These are phyloP conservation scores for Candida pseudofarinosa DNA, from an alignment of 805 yeast genomes.

Conservation along the genomic window DNA sequence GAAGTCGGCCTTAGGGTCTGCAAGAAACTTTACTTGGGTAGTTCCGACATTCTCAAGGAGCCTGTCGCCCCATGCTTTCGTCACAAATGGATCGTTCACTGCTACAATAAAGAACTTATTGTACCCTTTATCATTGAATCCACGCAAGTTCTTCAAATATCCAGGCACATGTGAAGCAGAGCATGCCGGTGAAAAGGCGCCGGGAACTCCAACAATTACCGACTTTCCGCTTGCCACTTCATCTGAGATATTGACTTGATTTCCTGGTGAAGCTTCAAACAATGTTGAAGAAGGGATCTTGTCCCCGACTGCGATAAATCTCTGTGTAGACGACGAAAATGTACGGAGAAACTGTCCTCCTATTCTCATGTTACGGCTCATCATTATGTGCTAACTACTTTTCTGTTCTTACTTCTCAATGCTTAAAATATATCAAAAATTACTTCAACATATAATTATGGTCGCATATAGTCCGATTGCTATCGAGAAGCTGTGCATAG, in stretches of 20 bases:
- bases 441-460: too few relatives aligned
- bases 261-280: slow-evolving; percentile 63
- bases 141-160: slow-evolving; percentile 48
- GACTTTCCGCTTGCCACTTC: slow-evolving; percentile 33
- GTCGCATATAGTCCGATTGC: not conserved
- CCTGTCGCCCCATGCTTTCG: slow-evolving; percentile 68
- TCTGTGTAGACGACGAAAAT: slow-evolving; percentile 17
- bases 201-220: slow-evolving; percentile 39
- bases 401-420: not conserved
- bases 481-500: not conserved
- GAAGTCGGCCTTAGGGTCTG: slow-evolving; percentile 79
- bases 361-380: not conserved
- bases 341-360: slow-evolving; percentile 11
- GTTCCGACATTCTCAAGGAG: slow-evolving; percentile 19
- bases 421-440: not conserved
- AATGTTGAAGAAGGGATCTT: slow-evolving; percentile 54
- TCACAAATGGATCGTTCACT: slow-evolving; percentile 85
- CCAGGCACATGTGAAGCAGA: slow-evolving; percentile 71
- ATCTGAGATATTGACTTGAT: slow-evolving; percentile 52
- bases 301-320: slow-evolving; percentile 52
- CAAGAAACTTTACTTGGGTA: slow-evolving; percentile 53
- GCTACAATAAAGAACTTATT: slow-evolving; percentile 60
- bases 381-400: not conserved
- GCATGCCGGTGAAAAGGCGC: slow-evolving; percentile 83
- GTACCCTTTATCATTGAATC: slow-evolving; percentile 65